These are phyloP conservation scores for Ceratonia siliqua DNA, from an alignment of 306 rosid species.

Conservation along the genomic window DNA sequence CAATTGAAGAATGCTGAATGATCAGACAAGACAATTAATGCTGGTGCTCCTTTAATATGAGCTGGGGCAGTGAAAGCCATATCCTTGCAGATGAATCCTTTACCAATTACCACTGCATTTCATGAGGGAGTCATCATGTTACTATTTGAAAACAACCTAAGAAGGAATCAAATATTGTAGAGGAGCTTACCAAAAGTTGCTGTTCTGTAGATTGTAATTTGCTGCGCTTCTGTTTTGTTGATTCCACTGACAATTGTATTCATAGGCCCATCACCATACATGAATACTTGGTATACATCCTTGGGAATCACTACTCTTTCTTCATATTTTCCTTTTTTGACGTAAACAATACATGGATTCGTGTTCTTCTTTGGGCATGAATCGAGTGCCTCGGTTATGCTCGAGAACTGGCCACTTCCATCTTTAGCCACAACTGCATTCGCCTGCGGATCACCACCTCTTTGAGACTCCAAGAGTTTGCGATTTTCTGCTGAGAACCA, in stretches of 20 bases:
- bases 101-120: slow-evolving; percentile 37
- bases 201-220: not conserved
- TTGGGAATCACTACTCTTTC: slow-evolving; percentile 38
- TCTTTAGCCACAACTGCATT: slow-evolving; percentile 33
- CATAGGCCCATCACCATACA: slow-evolving; percentile 42
- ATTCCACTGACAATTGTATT: slow-evolving; percentile 30
- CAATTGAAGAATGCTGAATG: slow-evolving; percentile 36
- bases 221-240: not conserved
- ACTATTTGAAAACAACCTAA: too few species aligned
- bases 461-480: not conserved
- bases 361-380: not conserved
- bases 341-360: slow-evolving; percentile 26
- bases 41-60: slow-evolving; percentile 23
- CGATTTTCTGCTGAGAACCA: not conserved
- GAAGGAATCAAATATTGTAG: not conserved
- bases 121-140: not conserved
- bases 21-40: slow-evolving; percentile 30
- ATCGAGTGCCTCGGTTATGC: slow-evolving; percentile 26
- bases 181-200: slow-evolving; percentile 40
- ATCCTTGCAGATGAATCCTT: slow-evolving; percentile 34
- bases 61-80: slow-evolving; percentile 36
- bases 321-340: slow-evolving; percentile 30
- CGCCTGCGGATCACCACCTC: not conserved
- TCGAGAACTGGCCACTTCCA: slow-evolving; percentile 30
- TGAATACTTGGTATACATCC: not conserved